Evolutionary conservation across 2,329 filamentous ascomycete genomes (phyloP), one percentile per base, ranked within the genome.

Genomic region (Aspergillus flavus): DNA sequence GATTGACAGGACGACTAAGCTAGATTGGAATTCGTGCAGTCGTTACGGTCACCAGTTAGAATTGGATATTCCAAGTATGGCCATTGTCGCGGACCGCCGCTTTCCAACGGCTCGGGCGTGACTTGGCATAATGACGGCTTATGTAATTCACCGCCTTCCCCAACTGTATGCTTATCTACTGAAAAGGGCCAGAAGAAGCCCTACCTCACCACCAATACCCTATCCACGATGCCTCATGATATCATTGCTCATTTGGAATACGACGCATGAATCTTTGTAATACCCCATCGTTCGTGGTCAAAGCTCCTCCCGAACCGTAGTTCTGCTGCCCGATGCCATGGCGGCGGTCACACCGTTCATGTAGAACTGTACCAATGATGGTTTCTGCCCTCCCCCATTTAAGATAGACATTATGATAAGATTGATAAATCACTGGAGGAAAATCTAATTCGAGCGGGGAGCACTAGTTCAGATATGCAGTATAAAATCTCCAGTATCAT

Each of bases 21-120:
- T 66, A 57, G 66, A 65, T 64, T 50, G 53, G 68, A 66, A 36
- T 23, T 50, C 61, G 61, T 55, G 59, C 23, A 45, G 16, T 52
- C 9, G 48, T 34, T 21, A 32, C n/a, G 10, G 48, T n/a, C 28
- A 52, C 48, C 48, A 52, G 48, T 52, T 32, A 34, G 48, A 32
- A 21, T n/a, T 52, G 16, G 30, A 32, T 48, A 23, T 14, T 23
- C 21, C 14, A 9, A 32, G 48, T 52, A 32, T 32, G 28, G 4
- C 26, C 28, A 52, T 11, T 23, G 26, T 52, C 16, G 34, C 34
- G 34, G 12, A 36, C 34, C 34, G 46, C 46, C 46, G 46, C 46
- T 21, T 30, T 30, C 19, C n/a, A n/a, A 11, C 7, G 7, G 11
- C 26, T 53, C 26, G 28, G 26, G 28, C 32, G 52, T 55, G 52